phyloP scores from a whole-genome alignment of 305 asterid species.

The Euphrasia arctica region DNA sequence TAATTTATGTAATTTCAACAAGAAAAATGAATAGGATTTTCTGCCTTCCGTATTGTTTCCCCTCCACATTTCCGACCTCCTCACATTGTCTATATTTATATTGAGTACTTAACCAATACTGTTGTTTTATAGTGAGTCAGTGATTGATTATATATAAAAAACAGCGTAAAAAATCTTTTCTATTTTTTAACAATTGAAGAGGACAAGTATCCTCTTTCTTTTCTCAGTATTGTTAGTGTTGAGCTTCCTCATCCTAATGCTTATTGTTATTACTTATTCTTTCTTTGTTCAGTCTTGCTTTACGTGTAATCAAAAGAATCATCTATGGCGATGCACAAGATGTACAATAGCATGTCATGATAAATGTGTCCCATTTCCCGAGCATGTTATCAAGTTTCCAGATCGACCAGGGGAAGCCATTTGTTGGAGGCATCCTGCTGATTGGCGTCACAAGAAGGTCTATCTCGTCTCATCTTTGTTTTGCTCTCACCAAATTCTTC shows the following conservation, averaged over 20 bases:
- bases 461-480: constrained; percentile 31
- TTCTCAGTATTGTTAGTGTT: constrained; percentile 18
- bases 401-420: constrained; percentile 69
- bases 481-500: constrained; percentile 8
- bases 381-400: constrained; percentile 54
- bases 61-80: background rate
- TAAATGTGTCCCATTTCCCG: constrained; percentile 80
- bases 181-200: constrained; percentile 14
- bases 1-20: background rate
- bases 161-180: background rate
- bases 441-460: constrained; percentile 72
- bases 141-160: constrained; percentile 6
- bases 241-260: constrained; percentile 15
- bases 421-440: constrained; percentile 83
- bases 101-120: constrained; percentile 9
- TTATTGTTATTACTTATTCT: constrained; percentile 16
- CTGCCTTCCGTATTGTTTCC: background rate
- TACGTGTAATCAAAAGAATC: constrained; percentile 66
- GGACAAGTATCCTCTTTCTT: constrained; percentile 3
- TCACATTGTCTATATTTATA: background rate
- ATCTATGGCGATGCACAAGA: constrained; percentile 69
- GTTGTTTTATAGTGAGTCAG: constrained; percentile 4
- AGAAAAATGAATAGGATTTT: constrained; percentile 7
- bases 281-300: constrained; percentile 64
- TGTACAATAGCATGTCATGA: constrained; percentile 77